Evolutionary conservation across 805 yeast species (phyloP), one percentile per base, ranked within the genome.

Genomic region (Hemisphaericaspora nanyangensis): DNA sequence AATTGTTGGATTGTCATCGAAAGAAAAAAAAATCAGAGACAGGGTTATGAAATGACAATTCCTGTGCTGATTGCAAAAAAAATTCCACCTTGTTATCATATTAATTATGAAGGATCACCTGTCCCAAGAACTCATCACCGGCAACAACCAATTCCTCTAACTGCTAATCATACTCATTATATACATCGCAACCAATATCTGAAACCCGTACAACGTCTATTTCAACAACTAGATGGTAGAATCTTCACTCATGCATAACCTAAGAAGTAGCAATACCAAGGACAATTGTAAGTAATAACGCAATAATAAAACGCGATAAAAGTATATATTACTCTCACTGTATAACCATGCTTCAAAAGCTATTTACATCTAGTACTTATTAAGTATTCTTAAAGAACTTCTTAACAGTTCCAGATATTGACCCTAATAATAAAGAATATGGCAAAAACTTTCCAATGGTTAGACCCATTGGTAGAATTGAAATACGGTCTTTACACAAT

Each of bases 371-470:
- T 8, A 30, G 10, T 18, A 13, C 20, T 24, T 31, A 39, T 45
- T 56, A n/a, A 7, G 55, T 59, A 39, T 50, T 49, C 39, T 51
- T 60, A 48, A 68, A 68, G 15, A 68, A 48, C 45, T 77, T 77
- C 60, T 93, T 93, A 19, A 85, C 63, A 0, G 84, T 60, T 1
- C 99, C 99, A 4, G 95, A 80, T 0, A 84, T 46, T 0, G 91
- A 84, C 0, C 99, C 99, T 8, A 93, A 77, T 3, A 85, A 44
- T 53, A 91, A 90, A 24, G 88, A 79, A 37, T n/a, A 79, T 74
- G 2, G 72, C 39, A 45, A 85, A 82, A 4, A 81, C 66, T 39
- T 65, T 65, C 60, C 70, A 58, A 38, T 68, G 58, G 28, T 56
- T 63, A 16, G 35, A 40, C 38, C 66, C 56, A 18, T 33, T 39